These are phyloP conservation scores for Dryadomyces quercivorus DNA, from an alignment of 2,329 filamentous ascomycete genomes.

Conservation along the genomic window DNA sequence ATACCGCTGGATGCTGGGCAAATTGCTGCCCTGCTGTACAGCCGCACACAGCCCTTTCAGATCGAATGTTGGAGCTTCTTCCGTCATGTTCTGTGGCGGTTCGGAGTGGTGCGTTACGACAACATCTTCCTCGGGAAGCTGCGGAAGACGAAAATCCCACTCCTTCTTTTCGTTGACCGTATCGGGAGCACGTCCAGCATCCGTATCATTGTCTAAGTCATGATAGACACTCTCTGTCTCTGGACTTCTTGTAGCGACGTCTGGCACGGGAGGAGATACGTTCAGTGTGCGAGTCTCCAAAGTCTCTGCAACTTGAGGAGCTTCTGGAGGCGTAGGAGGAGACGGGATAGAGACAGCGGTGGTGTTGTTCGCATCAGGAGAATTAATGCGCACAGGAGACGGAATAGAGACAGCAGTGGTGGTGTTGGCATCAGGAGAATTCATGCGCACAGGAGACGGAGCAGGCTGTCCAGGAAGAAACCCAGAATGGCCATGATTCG, in stretches of 20 bases:
- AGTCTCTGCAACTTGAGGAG: too few species aligned
- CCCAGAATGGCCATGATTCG: neutral
- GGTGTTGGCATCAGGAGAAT: neutral
- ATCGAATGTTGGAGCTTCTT: neutral
- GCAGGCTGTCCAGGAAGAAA: too few species aligned
- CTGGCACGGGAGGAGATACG: neutral
- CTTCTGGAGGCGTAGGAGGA: too few species aligned
- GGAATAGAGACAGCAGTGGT: neutral
- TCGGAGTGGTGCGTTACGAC: neutral
- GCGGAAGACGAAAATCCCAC: constrained; percentile 4
- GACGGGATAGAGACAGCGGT: neutral
- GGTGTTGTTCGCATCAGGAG: neutral
- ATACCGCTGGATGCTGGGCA: neutral
- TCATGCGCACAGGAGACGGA: neutral
- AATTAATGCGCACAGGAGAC: neutral
- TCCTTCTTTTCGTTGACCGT: neutral
- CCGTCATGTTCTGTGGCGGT: neutral
- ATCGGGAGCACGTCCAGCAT: too few species aligned
- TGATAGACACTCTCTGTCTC: neutral
- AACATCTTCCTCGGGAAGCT: constrained; percentile 1
- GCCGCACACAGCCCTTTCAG: neutral
- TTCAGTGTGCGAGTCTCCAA: too few species aligned
- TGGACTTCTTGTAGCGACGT: neutral
- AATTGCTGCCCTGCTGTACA: neutral
- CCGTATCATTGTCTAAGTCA: neutral